Conservation (phyloP, 2,329 filamentous ascomycete species). For the Xylaria sp. region DNA sequence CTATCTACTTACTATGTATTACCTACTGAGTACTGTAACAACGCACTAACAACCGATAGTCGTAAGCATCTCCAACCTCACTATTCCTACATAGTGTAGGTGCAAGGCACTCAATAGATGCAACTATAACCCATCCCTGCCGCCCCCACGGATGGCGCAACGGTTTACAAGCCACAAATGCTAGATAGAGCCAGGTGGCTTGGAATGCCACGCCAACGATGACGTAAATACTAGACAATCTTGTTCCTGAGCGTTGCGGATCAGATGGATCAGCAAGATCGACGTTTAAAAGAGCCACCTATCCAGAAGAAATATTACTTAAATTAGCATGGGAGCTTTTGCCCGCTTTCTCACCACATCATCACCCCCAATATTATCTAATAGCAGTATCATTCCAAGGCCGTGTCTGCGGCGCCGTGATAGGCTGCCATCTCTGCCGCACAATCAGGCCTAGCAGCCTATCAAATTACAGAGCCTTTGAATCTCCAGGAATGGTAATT, state of each 20-base stretch:
- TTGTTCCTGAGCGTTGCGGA: background rate
- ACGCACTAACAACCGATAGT: background rate
- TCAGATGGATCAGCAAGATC: slow-evolving; percentile 3
- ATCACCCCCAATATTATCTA: background rate
- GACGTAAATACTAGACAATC: slow-evolving; percentile 21
- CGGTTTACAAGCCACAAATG: slow-evolving; percentile 16
- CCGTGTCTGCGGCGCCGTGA: background rate
- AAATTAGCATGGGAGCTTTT: background rate
- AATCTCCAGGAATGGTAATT: background rate
- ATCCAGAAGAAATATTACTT: background rate
- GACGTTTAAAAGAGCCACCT: background rate
- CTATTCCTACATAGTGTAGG: background rate
- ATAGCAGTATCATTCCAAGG: background rate
- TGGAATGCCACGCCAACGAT: slow-evolving; percentile 29
- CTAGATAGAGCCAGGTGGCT: slow-evolving; percentile 19
- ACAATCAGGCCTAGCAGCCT: slow-evolving; percentile 6
- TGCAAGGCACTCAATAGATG: background rate
- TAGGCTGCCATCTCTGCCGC: background rate
- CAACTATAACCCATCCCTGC: background rate
- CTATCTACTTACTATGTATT: background rate
- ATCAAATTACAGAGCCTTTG: background rate
- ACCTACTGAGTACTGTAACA: too few species aligned
- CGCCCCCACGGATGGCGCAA: slow-evolving; percentile 5
- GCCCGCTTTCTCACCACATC: background rate
- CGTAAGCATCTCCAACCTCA: background rate